phyloP scores from a whole-genome alignment of 306 rosid genomes.

The Purshia tridentata region DNA sequence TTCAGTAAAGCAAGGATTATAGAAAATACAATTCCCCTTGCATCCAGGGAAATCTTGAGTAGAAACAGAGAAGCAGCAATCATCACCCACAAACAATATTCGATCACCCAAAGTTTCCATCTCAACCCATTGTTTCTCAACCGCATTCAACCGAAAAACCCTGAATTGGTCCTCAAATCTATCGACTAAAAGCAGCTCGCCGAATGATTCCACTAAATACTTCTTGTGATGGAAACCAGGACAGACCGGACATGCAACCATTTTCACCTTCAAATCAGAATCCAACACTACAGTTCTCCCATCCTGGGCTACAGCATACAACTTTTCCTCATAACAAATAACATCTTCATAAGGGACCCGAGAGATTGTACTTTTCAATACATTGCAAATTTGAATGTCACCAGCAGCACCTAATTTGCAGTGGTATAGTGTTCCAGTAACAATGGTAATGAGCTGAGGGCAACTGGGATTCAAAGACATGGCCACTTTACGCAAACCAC shows the following conservation, averaged over 20 bases:
- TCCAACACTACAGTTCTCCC: neutral
- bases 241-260: neutral
- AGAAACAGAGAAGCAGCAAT: conserved; percentile 3
- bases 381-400: neutral
- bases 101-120: neutral
- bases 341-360: neutral
- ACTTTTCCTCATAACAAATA: neutral
- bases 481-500: neutral
- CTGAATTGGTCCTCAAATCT: neutral
- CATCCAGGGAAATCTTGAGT: conserved; percentile 14
- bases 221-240: neutral
- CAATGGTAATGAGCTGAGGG: neutral
- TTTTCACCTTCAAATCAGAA: neutral
- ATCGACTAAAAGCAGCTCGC: neutral
- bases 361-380: neutral
- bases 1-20: neutral
- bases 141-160: neutral
- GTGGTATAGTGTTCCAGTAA: neutral
- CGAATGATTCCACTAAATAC: conserved; percentile 39
- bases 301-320: neutral
- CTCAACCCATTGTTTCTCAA: neutral
- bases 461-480: conserved; percentile 12
- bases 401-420: neutral
- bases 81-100: neutral
- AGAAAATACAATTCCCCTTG: neutral